phyloP scores from a whole-genome alignment of 1,284 basidiomycete species.

The Xerocomus amazonicus region DNA sequence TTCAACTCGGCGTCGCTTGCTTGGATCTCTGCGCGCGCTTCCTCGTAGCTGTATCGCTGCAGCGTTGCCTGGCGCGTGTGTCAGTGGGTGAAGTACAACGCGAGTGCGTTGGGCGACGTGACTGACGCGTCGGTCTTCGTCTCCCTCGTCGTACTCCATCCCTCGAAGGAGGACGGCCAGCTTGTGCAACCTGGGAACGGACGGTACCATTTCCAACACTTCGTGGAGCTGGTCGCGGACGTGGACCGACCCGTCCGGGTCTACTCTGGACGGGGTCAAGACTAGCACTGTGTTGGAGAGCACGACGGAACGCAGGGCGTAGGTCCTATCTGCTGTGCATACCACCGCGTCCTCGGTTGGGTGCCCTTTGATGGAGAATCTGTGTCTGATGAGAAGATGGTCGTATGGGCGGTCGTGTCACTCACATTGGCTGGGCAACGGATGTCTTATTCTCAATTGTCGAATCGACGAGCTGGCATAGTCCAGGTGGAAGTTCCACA shows the following conservation, averaged over 20 bases:
- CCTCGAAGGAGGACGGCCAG: constrained; percentile 61
- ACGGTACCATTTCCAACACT: constrained; percentile 71
- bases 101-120: not conserved
- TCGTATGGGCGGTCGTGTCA: not conserved
- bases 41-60: constrained; percentile 50
- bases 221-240: constrained; percentile 74
- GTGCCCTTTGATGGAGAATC: constrained; percentile 78
- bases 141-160: constrained; percentile 64
- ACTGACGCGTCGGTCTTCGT: constrained; percentile 41
- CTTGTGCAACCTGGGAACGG: constrained; percentile 70
- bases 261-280: constrained; percentile 49
- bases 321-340: constrained; percentile 79
- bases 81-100: constrained; percentile 4
- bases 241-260: constrained; percentile 42
- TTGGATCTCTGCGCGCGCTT: constrained; percentile 65
- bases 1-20: constrained; percentile 73
- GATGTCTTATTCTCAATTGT: constrained; percentile 32
- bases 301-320: constrained; percentile 73
- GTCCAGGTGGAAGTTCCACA: constrained; percentile 63
- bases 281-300: constrained; percentile 85
- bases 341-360: constrained; percentile 82
- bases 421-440: constrained; percentile 17
- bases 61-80: constrained; percentile 18
- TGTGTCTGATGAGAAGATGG: constrained; percentile 28
- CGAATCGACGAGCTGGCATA: constrained; percentile 50